phyloP scores from a whole-genome alignment of 345 rosid genomes.

The Sisymbrium altissimum region DNA sequence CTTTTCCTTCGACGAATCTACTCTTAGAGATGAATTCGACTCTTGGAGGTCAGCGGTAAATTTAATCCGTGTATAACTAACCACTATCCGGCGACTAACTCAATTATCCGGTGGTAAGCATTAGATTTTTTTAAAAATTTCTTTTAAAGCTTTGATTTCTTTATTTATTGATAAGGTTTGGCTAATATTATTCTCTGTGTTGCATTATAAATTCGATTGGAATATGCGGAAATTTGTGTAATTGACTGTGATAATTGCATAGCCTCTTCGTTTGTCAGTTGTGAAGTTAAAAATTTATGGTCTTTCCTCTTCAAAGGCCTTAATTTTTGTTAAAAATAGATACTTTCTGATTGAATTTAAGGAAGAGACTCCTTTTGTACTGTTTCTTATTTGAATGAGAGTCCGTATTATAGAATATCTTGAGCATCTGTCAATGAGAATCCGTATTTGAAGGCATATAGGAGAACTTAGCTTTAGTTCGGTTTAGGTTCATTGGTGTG shows the following conservation, averaged over 20 bases:
- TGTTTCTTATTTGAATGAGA: not conserved
- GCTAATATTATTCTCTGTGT: no score
- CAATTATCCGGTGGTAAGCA: slow-evolving; percentile 16
- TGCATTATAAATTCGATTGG: not conserved
- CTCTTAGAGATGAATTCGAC: not conserved
- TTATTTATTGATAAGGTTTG: not conserved
- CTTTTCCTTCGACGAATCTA: not conserved
- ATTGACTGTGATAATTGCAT: not conserved
- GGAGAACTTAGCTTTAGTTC: no score
- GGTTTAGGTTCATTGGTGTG: not conserved
- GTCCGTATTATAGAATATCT: no score
- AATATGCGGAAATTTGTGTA: not conserved
- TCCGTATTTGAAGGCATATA: no score
- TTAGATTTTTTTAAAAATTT: not conserved
- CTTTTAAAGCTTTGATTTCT: not conserved
- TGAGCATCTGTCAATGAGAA: no score
- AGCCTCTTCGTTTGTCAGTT: not conserved
- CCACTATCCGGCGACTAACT: slow-evolving; percentile 12
- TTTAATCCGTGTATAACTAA: slow-evolving; percentile 7
- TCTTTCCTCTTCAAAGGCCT: not conserved
- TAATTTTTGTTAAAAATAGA: not conserved
- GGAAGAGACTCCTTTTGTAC: not conserved
- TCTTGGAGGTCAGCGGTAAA: not conserved
- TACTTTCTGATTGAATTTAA: not conserved
- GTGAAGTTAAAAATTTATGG: not conserved